phyloP scores from a whole-genome alignment of 352 stramenopile species.

The Phytophthora nicotianae region DNA sequence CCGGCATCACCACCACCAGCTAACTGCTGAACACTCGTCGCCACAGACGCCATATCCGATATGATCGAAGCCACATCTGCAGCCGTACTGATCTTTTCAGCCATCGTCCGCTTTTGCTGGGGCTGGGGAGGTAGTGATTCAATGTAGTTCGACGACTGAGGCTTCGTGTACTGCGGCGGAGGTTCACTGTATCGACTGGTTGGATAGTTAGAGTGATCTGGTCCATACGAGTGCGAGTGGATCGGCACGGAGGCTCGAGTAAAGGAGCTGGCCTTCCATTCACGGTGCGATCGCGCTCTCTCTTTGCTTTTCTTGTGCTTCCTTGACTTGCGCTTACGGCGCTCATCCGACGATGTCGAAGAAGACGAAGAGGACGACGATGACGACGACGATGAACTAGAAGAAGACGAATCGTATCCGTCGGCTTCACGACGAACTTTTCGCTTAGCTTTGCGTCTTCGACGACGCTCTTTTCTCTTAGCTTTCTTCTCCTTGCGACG shows the following conservation, averaged over 20 bases:
- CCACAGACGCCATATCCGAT: constrained; percentile 31
- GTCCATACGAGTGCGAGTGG: constrained; percentile 30
- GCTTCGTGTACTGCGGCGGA: constrained; percentile 11
- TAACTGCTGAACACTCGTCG: constrained; percentile 32
- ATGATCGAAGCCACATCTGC: constrained; percentile 28
- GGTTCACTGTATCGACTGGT: constrained; percentile 12
- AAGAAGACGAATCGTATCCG: constrained; percentile 31
- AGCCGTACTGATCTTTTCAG: constrained; percentile 31
- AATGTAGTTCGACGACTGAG: constrained; percentile 20
- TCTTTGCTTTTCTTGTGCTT: constrained; percentile 41
- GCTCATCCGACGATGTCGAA: constrained; percentile 39
- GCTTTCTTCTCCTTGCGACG: constrained; percentile 30
- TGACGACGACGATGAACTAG: constrained; percentile 17
- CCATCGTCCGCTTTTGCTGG: constrained; percentile 26
- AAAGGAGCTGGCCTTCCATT: constrained; percentile 14
- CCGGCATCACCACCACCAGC: constrained; percentile 16
- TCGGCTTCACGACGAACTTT: constrained; percentile 25
- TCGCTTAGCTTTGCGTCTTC: constrained; percentile 29
- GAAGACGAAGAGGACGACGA: constrained; percentile 29
- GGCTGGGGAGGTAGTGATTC: constrained; percentile 23
- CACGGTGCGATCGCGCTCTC: constrained; percentile 23
- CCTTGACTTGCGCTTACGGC: constrained; percentile 32
- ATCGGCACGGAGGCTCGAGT: constrained; percentile 2
- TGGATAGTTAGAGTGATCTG: constrained; percentile 20
- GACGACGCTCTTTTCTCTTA: constrained; percentile 30